phyloP scores from a whole-genome alignment of 2,329 filamentous ascomycete genomes.

The Fusarium bactridioides region DNA sequence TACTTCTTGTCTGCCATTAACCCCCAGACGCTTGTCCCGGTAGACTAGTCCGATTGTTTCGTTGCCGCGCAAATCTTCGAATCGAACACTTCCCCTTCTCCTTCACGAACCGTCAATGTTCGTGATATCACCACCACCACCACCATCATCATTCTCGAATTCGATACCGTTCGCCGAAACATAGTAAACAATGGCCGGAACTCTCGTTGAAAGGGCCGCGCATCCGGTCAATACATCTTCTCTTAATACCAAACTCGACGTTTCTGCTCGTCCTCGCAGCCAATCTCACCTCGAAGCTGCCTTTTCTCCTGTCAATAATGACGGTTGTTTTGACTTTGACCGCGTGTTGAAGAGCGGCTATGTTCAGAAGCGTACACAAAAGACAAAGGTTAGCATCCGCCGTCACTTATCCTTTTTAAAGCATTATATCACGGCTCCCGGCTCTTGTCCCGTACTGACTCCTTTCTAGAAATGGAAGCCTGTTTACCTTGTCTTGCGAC shows the following conservation, averaged over 20 bases:
- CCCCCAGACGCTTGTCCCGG: background rate
- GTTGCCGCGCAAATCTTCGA: background rate
- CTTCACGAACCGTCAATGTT: conserved; percentile 27
- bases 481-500: conserved; percentile 87
- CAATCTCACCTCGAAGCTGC: conserved; percentile 63
- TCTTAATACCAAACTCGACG: conserved; percentile 22
- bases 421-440: background rate
- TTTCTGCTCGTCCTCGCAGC: conserved; percentile 36
- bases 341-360: conserved; percentile 89
- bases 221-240: conserved; percentile 19
- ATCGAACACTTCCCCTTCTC: background rate
- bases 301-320: conserved; percentile 88
- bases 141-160: background rate
- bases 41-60: background rate
- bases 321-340: conserved; percentile 96
- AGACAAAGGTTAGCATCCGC: conserved; percentile 77
- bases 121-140: conserved; percentile 22
- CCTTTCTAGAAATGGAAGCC: conserved; percentile 82
- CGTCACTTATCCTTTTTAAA: background rate
- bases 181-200: conserved; percentile 36
- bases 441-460: conserved; percentile 30
- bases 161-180: conserved; percentile 7
- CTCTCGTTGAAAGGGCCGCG: conserved; percentile 34
- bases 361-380: conserved; percentile 87
- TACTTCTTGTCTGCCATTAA: background rate